Conservation (phyloP, 331 rosid genomes). For the Quercus phellos region DNA sequence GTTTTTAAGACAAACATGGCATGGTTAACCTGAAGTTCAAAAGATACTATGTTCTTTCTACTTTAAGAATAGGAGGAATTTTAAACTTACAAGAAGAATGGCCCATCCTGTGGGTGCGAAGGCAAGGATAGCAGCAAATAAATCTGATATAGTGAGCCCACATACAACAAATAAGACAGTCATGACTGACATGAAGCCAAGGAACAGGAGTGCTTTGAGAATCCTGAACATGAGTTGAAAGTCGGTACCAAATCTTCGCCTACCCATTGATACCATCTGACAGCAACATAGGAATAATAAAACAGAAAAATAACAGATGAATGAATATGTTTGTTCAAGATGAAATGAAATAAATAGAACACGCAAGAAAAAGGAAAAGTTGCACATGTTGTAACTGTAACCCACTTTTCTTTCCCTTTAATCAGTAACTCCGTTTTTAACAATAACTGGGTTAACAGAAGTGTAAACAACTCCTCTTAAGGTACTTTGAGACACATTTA, state of each 20-base stretch:
- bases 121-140: conserved; percentile 83
- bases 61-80: not conserved
- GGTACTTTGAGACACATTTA: not conserved
- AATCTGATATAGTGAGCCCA: conserved; percentile 77
- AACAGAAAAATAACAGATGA: conserved; percentile 12
- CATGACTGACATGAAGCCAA: conserved; percentile 87
- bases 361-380: not conserved
- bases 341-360: not conserved
- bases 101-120: conserved; percentile 98
- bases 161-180: conserved; percentile 75
- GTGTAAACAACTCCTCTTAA: conserved; percentile 1
- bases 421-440: not conserved
- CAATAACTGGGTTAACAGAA: not conserved
- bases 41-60: not conserved
- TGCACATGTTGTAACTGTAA: not conserved
- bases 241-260: conserved; percentile 81
- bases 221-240: conserved; percentile 93
- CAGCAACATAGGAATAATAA: conserved; percentile 15
- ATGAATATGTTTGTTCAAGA: not conserved
- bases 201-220: conserved; percentile 87
- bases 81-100: conserved; percentile 63
- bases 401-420: not conserved
- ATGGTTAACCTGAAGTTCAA: not conserved
- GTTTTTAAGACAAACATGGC: not conserved
- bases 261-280: conserved; percentile 93